Evolutionary conservation across 305 asterid species (phyloP).

Genomic region (Fraxinus baroniana): DNA sequence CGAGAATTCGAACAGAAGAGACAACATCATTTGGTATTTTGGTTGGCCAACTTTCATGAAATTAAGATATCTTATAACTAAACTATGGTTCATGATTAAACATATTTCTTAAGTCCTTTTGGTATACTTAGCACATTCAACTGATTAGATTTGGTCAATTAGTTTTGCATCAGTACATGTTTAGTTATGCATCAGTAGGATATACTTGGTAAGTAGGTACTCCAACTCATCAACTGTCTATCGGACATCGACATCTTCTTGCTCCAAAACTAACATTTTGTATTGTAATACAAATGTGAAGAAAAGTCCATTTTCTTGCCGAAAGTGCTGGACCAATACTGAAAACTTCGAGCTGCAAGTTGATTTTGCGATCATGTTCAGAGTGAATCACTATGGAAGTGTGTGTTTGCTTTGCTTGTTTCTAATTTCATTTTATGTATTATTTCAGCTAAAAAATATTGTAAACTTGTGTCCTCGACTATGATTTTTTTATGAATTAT

Average conservation of each 20-base stretch:
- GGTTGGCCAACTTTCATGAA: slow-evolving; percentile 16
- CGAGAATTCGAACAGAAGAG: slow-evolving; percentile 12
- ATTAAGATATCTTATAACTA: background rate
- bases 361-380: background rate
- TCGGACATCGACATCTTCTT: background rate
- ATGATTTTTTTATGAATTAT: too few relatives aligned
- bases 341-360: background rate
- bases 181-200: background rate
- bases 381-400: background rate
- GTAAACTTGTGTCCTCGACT: background rate
- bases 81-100: background rate
- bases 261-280: background rate
- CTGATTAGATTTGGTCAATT: background rate
- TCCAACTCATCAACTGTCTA: slow-evolving; percentile 2
- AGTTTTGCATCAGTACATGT: slow-evolving; percentile 5
- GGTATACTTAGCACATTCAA: slow-evolving; percentile 23
- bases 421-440: background rate
- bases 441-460: background rate
- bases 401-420: background rate
- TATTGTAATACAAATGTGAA: background rate
- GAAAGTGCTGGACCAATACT: background rate
- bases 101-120: slow-evolving; percentile 2
- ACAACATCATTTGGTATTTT: slow-evolving; percentile 31
- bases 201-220: background rate
- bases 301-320: background rate